Base-by-base conservation (phyloP, 441 rosid genomes). In the Raphanus hybrid region DNA sequence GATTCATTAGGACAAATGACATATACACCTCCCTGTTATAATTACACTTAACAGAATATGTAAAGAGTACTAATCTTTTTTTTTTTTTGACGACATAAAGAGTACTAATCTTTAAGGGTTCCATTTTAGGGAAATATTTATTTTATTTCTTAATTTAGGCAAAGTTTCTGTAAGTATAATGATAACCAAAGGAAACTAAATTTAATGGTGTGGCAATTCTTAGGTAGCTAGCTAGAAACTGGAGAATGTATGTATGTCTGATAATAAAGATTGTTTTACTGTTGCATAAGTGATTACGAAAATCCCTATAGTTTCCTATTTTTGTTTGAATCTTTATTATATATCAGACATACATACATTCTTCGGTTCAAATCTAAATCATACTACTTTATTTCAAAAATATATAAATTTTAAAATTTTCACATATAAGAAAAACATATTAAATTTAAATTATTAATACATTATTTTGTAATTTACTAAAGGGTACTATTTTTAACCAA, bases 1-100 rank as follows among this genome's bases (percentile, higher is more conserved):
- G 55, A 58, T 77, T 34, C 32, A 64, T 71, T 65, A 27, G 43
- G n/a, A n/a, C n/a, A n/a, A n/a, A n/a, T n/a, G 80, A 77, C 76
- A 8, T 64, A 11, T 8, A 66, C 37, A 54, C 50, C 37, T 63
- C 54, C 54, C 12, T 6, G 6, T 37, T n/a, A n/a, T 64, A 34
- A 71, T 71, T 66, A 66, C 68, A 45, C 15, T 71, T 67, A 64
- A 18, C 18, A 18, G 18, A 18, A 18, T n/a, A n/a, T n/a, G n/a
- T n/a, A n/a, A n/a, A n/a, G n/a, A n/a, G n/a, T n/a, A n/a, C n/a
- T n/a, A n/a, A n/a, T n/a, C n/a, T n/a, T n/a, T n/a, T n/a, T n/a
- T n/a, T n/a, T n/a, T n/a, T n/a, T 18, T 18, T n/a, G n/a, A n/a
- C n/a, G n/a, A n/a, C n/a, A n/a, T 16, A 16, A 20, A 20, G 23